phyloP scores from a whole-genome alignment of 805 yeast genomes.

The Wickerhamomyces kurtzmanii region DNA sequence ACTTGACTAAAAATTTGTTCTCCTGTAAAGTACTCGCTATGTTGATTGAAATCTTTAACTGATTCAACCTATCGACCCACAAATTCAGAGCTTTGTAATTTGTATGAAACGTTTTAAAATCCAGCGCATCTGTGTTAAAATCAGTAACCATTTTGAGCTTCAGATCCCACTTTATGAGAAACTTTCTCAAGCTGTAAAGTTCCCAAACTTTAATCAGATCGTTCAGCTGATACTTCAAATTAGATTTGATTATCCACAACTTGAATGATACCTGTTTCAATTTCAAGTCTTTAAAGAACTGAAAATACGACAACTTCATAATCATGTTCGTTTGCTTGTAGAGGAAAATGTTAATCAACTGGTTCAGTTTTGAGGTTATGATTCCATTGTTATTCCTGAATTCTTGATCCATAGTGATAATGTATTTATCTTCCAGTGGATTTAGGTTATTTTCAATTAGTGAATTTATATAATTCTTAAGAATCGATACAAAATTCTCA shows the following conservation, averaged over 20 bases:
- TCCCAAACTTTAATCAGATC: constrained; percentile 10
- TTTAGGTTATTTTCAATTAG: too few relatives aligned
- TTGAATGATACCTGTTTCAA: constrained; percentile 3
- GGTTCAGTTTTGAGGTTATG: constrained; percentile 5
- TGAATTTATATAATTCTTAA: too few relatives aligned
- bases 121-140: constrained; percentile 10
- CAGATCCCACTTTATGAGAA: constrained; percentile 4
- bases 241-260: constrained; percentile 11
- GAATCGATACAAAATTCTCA: too few relatives aligned
- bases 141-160: constrained; percentile 8
- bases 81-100: constrained; percentile 9
- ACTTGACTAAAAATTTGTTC: constrained; percentile 7
- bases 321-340: constrained; percentile 13
- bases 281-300: constrained; percentile 7
- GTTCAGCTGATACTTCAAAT: constrained; percentile 8
- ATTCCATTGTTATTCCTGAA: constrained; percentile 2
- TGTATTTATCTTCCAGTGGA: constrained; percentile 9
- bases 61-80: constrained; percentile 10
- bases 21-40: constrained; percentile 7
- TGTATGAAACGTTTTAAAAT: constrained; percentile 7
- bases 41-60: constrained; percentile 3
- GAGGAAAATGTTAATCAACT: constrained; percentile 12
- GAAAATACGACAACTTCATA: constrained; percentile 13
- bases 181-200: constrained; percentile 8
- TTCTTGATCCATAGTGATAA: constrained; percentile 15